A percentile compares a stretch with the other conserved stretches of the same genome.
phyloP scores from a whole-genome alignment of 495 filamentous ascomycete species.

The Apodospora peruviana region DNA sequence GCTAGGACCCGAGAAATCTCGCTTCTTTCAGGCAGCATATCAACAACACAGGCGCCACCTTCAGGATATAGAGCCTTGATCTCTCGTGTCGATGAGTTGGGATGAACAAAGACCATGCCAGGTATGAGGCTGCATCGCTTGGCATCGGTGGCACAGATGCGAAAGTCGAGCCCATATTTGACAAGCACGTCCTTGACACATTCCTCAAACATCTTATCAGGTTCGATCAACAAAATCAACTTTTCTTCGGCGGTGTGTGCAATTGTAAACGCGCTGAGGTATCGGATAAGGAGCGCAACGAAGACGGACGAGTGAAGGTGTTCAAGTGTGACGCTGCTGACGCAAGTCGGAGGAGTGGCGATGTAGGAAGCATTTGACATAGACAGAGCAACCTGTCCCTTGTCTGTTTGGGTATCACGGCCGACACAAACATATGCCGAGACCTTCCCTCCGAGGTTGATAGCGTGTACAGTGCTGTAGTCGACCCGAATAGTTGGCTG shows the following conservation, averaged over 20 bases:
- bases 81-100: conserved; percentile 13
- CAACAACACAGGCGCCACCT: conserved; percentile 19
- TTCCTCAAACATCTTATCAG: conserved; percentile 26
- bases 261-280: conserved; percentile 17
- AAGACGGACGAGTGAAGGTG: conserved; percentile 4
- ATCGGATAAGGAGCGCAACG: conserved; percentile 18
- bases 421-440: conserved; percentile 28
- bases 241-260: not conserved
- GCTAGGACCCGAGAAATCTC: conserved; percentile 21
- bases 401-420: conserved; percentile 13
- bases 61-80: conserved; percentile 22
- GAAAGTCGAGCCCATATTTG: conserved; percentile 8
- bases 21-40: conserved; percentile 20
- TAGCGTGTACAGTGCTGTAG: conserved; percentile 29
- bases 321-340: not conserved
- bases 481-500: conserved; percentile 23
- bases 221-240: conserved; percentile 24
- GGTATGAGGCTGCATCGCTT: not conserved
- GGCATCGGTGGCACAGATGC: conserved; percentile 8
- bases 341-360: not conserved
- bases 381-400: conserved; percentile 24
- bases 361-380: conserved; percentile 27
- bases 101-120: conserved; percentile 18
- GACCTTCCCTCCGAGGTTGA: conserved; percentile 10
- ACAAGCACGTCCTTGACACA: conserved; percentile 21